These are phyloP conservation scores for Codiaeum variegatum DNA, from an alignment of 441 rosid genomes.

Conservation along the genomic window DNA sequence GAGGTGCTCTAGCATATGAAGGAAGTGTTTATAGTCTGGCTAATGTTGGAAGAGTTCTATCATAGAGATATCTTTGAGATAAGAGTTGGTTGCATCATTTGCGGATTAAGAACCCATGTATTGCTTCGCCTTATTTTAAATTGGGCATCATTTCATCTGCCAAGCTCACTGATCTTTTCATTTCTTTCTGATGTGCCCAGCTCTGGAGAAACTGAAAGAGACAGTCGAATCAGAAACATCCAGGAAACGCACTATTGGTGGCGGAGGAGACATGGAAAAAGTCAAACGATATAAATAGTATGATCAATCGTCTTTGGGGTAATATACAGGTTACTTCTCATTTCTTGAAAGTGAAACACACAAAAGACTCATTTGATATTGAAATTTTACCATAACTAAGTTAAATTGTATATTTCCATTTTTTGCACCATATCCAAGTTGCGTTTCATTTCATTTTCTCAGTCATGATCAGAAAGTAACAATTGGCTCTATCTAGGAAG, in stretches of 20 bases:
- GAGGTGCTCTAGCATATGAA: neutral
- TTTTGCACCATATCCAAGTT: neutral
- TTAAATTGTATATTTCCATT: neutral
- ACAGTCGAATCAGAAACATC: slow-evolving; percentile 60
- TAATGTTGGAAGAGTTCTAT: neutral
- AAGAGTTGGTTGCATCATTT: neutral
- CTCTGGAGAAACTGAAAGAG: slow-evolving; percentile 71
- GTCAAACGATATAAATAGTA: neutral
- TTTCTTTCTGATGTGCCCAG: slow-evolving; percentile 33
- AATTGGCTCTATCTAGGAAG: neutral
- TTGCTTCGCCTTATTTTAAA: neutral
- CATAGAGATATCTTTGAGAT: neutral
- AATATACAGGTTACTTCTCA: slow-evolving; percentile 8
- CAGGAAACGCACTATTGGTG: slow-evolving; percentile 43
- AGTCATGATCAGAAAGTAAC: neutral
- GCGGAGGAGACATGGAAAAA: slow-evolving; percentile 23
- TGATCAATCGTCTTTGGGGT: neutral
- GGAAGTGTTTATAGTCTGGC: slow-evolving; percentile 1
- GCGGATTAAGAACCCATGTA: neutral
- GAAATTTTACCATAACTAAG: neutral
- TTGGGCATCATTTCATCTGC: neutral
- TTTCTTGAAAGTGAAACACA: neutral
- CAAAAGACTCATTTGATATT: neutral
- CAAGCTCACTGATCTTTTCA: slow-evolving; percentile 4
- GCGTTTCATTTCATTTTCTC: neutral